These are phyloP conservation scores for Phragmites australis DNA, from an alignment of 176 grass and related monocot species.

Conservation along the genomic window DNA sequence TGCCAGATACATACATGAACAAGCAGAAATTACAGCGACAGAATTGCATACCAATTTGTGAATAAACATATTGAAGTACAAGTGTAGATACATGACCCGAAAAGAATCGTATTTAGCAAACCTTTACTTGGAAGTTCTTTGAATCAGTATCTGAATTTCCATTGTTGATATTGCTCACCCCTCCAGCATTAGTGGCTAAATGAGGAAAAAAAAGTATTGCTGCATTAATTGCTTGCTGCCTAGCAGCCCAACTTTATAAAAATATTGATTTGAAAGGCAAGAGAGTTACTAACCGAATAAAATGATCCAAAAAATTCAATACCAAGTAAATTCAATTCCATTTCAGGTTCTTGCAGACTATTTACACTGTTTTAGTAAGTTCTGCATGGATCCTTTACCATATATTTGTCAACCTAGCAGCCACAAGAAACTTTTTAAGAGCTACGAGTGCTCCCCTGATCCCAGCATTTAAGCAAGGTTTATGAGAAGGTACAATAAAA, in stretches of 20 bases:
- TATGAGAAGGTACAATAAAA: neutral
- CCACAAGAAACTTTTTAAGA: neutral
- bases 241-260: neutral
- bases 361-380: neutral
- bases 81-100: neutral
- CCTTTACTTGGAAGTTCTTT: slow-evolving; percentile 79
- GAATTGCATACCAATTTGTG: slow-evolving; percentile 14
- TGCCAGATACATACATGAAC: neutral
- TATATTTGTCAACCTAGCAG: neutral
- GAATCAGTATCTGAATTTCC: slow-evolving; percentile 51
- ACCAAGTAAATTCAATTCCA: neutral
- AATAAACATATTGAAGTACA: neutral
- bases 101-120: slow-evolving; percentile 21
- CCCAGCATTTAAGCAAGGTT: neutral
- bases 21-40: neutral
- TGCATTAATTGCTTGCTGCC: neutral
- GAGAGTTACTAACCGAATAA: neutral
- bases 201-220: neutral
- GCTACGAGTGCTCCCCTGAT: neutral
- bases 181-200: slow-evolving; percentile 61
- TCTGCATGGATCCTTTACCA: neutral
- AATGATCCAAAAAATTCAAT: slow-evolving; percentile 11
- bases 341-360: neutral
- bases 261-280: neutral
- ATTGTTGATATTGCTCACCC: slow-evolving; percentile 43